Base-by-base conservation (phyloP, 1,284 basidiomycete genomes). In the Moesziomyces globuligerus region DNA sequence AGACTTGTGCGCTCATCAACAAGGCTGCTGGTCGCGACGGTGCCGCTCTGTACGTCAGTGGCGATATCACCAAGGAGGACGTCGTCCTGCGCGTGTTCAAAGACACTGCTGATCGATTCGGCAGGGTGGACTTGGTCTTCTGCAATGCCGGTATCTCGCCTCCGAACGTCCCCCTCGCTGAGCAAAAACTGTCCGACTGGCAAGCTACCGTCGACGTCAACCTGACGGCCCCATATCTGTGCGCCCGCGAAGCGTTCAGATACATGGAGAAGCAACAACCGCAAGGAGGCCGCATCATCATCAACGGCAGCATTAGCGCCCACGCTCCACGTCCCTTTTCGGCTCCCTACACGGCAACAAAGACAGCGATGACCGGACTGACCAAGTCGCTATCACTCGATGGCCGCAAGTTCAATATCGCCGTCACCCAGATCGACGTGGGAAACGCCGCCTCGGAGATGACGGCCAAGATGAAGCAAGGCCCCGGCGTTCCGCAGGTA, bases 371-470 rank as follows among this genome's bases (percentile, higher is more conserved):
- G 50, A 76, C 44, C 11, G 75, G 75, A 18, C 47, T 78, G 4
- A 64, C 64, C 36, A 76, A 76, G 41, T 72, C 67, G 18, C 53
- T 76, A 4, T 64, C 72, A 28, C 57, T 77, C 7, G 75, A 77
- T 20, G 75, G 75, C 13, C 48, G 75, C 23, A 57, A 54, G 48
- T 58, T 53, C 56, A 58, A 68, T 54, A 77, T 77, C 29, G 65
- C 70, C 18, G 69, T 75, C 8, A 70, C 69, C 13, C 75, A 78
- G 48, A 70, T 78, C 37, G 75, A 78, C 29, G 50, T 78, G 7
- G 75, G 75, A 5, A 78, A 78, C 32, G 75, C 74, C 13, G 65
- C 67, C 5, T 76, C 74, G 10, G 70, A 71, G 25, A 75, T 77
- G 73, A 74, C 74, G 23, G 37, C 48, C 4, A 60, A 62, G 40